A percentile compares a stretch with the other conserved stretches of the same genome.
Evolutionary conservation across 208 protist genomes (phyloP).

Genomic region (Acanthamoeba lenticulata): DNA sequence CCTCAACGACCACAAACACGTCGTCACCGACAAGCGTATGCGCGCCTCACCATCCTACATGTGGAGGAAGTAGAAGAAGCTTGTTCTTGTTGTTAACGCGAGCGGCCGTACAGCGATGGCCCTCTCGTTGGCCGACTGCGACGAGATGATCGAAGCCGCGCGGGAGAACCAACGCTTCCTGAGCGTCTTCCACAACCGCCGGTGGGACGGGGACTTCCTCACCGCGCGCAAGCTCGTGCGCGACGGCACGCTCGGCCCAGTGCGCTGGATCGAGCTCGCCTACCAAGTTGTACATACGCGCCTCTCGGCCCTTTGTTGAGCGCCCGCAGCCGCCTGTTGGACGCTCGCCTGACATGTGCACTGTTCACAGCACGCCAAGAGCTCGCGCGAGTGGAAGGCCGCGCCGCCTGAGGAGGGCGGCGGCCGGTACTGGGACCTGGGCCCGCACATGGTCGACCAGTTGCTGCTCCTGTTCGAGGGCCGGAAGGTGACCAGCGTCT

Average conservation of each 20-base stretch:
- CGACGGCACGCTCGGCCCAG: background rate
- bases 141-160: conserved; percentile 29
- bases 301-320: background rate
- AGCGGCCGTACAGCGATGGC: background rate
- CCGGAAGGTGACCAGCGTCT: conserved; percentile 23
- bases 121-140: background rate
- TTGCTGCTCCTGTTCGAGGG: conserved; percentile 18
- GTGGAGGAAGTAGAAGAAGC: too few relatives aligned
- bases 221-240: conserved; percentile 10
- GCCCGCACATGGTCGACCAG: conserved; percentile 52
- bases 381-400: conserved; percentile 29
- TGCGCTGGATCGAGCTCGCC: conserved; percentile 11
- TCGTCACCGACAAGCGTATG: conserved; percentile 50
- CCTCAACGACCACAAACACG: background rate
- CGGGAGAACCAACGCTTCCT: conserved; percentile 12
- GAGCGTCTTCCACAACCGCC: conserved; percentile 28
- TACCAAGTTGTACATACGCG: conserved; percentile 13
- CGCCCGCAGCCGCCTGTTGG: background rate
- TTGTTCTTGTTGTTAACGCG: too few relatives aligned
- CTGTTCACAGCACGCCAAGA: conserved; percentile 14
- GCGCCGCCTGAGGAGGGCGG: conserved; percentile 8
- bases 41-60: background rate
- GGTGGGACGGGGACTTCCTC: conserved; percentile 49
- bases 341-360: background rate
- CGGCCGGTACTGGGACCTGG: conserved; percentile 37